phyloP scores from a whole-genome alignment of 106 monocot genomes.

The Phalaenopsis equestris region DNA sequence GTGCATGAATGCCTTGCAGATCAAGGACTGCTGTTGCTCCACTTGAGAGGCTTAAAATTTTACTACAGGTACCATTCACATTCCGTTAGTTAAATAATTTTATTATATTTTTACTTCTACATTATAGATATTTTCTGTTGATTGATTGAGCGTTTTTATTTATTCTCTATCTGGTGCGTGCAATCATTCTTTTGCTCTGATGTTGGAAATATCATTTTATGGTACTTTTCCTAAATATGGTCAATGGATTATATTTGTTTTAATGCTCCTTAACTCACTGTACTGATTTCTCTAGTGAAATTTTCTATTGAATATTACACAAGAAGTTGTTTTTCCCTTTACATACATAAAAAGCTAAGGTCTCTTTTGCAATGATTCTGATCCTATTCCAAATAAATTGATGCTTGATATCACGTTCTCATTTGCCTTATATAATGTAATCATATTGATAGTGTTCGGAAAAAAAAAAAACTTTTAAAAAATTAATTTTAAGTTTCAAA shows the following conservation, averaged over 20 bases:
- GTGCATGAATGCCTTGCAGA: conserved; percentile 16
- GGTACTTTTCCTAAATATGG: not conserved
- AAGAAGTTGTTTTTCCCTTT: not conserved
- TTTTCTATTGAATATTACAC: not conserved
- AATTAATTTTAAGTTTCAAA: not conserved
- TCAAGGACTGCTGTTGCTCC: conserved; percentile 63
- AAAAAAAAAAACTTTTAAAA: not conserved
- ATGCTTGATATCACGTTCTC: not conserved
- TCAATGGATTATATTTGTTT: not conserved
- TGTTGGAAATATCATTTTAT: too few relatives aligned
- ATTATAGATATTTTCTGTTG: not conserved
- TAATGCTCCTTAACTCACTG: not conserved
- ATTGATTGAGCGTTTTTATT: conserved; percentile 1
- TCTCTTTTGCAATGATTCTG: not conserved
- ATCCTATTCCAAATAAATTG: not conserved
- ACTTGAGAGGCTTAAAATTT: conserved; percentile 52
- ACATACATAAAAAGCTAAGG: not conserved
- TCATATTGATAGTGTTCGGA: not conserved
- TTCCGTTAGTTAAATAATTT: not conserved
- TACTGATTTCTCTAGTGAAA: not conserved
- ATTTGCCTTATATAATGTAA: not conserved
- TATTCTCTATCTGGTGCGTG: not conserved
- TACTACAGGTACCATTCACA: conserved; percentile 36
- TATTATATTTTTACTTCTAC: not conserved
- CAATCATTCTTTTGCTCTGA: not conserved